Percentiles rank a stretch among this genome's conserved stretches.
These are phyloP conservation scores for Hirsutella thompsonii DNA, from an alignment of 2,329 filamentous ascomycete species.

Conservation along the genomic window DNA sequence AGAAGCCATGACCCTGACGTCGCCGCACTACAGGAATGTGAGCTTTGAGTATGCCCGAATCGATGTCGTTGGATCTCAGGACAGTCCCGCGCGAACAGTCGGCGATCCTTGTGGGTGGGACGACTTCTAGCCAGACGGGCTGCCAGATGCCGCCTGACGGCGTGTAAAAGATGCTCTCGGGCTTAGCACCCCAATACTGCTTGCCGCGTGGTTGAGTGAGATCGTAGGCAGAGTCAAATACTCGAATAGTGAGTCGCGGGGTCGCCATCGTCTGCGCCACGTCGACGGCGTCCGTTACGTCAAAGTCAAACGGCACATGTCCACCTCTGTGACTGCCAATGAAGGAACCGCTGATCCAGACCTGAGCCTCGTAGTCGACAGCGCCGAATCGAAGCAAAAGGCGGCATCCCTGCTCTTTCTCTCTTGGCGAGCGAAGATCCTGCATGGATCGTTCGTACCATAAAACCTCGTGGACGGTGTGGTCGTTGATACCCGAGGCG, in stretches of 20 bases:
- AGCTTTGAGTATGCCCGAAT: slow-evolving; percentile 35
- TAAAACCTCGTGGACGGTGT: slow-evolving; percentile 50
- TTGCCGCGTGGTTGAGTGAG: slow-evolving; percentile 54
- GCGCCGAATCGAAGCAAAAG: slow-evolving; percentile 44
- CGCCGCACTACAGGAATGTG: slow-evolving; percentile 35
- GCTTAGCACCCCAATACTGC: slow-evolving; percentile 50
- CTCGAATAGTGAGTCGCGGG: slow-evolving; percentile 38
- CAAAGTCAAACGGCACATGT: slow-evolving; percentile 45
- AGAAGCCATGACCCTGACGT: slow-evolving; percentile 29
- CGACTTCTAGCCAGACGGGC: slow-evolving; percentile 42
- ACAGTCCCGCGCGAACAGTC: slow-evolving; percentile 46
- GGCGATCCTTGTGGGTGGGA: slow-evolving; percentile 37
- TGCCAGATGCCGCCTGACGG: slow-evolving; percentile 47
- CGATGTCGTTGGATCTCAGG: slow-evolving; percentile 39
- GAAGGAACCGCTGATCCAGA: slow-evolving; percentile 41
- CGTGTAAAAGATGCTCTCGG: slow-evolving; percentile 48
- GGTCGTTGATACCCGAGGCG: slow-evolving; percentile 48
- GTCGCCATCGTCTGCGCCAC: background rate
- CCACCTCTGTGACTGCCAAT: slow-evolving; percentile 44
- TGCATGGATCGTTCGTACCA: slow-evolving; percentile 48
- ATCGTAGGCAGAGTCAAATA: slow-evolving; percentile 52
- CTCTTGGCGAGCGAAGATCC: slow-evolving; percentile 32
- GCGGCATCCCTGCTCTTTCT: slow-evolving; percentile 25
- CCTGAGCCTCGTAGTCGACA: slow-evolving; percentile 46
- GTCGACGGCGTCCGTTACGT: slow-evolving; percentile 36